These are phyloP conservation scores for Pseudoscleropodium purum DNA, from an alignment of 225 moss, liverwort and hornwort genomes.

Conservation along the genomic window DNA sequence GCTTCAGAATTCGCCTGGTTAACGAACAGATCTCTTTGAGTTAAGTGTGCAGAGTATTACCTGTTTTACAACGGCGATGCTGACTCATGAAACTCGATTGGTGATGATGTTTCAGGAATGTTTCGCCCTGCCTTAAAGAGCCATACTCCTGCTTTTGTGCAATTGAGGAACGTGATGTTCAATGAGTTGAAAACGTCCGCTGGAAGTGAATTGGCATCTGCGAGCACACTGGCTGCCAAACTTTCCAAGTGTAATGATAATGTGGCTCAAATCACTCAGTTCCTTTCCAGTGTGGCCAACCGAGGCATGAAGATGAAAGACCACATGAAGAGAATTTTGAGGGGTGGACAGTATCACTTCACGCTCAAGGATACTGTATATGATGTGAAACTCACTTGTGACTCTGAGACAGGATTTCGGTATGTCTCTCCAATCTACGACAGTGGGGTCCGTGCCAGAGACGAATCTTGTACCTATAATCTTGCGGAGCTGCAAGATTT, in stretches of 20 bases:
- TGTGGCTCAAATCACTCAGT: slow-evolving; percentile 29
- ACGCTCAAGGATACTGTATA: slow-evolving; percentile 4
- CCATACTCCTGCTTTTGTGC: slow-evolving; percentile 10
- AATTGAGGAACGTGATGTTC: slow-evolving; percentile 11
- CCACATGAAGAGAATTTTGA: slow-evolving; percentile 48
- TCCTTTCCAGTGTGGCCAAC: slow-evolving; percentile 50
- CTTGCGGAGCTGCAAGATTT: slow-evolving; percentile 46
- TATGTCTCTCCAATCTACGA: not conserved
- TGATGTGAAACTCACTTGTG: slow-evolving; percentile 28
- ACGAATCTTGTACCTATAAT: slow-evolving; percentile 21
- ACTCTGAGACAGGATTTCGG: slow-evolving; percentile 1
- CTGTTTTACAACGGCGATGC: not conserved
- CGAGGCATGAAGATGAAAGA: slow-evolving; percentile 52
- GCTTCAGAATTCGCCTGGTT: not conserved
- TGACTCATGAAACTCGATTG: not conserved
- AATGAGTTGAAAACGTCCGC: slow-evolving; percentile 14
- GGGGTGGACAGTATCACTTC: slow-evolving; percentile 37
- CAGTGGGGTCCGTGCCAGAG: not conserved
- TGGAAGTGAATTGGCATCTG: slow-evolving; percentile 22
- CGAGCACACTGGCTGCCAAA: slow-evolving; percentile 37
- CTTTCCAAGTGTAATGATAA: slow-evolving; percentile 37
- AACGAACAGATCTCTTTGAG: not conserved
- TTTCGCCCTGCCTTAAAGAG: slow-evolving; percentile 36
- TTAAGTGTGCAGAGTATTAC: not conserved
- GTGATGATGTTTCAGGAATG: slow-evolving; percentile 19